phyloP scores from a whole-genome alignment of 345 rosid species.

The Carallia brachiata region DNA sequence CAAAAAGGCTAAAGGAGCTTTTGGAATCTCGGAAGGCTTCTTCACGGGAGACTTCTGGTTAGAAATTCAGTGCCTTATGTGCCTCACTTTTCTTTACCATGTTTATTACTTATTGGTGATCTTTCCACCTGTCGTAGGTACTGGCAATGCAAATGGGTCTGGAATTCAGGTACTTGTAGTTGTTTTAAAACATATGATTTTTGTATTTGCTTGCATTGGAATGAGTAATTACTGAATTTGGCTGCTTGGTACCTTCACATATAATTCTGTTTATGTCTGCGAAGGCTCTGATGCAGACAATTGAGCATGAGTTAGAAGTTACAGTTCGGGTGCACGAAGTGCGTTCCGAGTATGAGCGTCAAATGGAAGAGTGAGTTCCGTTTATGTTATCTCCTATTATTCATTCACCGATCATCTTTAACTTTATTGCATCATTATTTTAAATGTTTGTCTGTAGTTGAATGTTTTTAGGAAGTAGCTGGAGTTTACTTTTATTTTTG shows the following conservation, averaged over 20 bases:
- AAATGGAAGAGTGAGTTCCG: slow-evolving; percentile 84
- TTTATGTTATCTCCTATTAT: slow-evolving; percentile 2
- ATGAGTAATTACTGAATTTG: neutral
- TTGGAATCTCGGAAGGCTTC: slow-evolving; percentile 81
- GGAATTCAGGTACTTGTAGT: slow-evolving; percentile 71
- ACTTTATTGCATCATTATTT: neutral
- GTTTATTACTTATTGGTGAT: slow-evolving; percentile 14
- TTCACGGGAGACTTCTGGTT: slow-evolving; percentile 58
- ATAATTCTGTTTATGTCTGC: slow-evolving; percentile 13
- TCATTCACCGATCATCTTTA: neutral
- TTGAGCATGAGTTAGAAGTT: slow-evolving; percentile 98
- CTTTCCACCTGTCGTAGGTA: slow-evolving; percentile 34
- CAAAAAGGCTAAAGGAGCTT: slow-evolving; percentile 90
- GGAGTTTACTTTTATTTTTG: neutral
- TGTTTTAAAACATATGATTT: neutral
- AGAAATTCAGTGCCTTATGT: slow-evolving; percentile 20
- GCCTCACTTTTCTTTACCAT: slow-evolving; percentile 12
- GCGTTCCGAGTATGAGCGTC: slow-evolving; percentile 84
- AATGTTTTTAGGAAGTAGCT: neutral
- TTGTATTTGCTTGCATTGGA: slow-evolving; percentile 10
- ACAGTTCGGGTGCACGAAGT: slow-evolving; percentile 90
- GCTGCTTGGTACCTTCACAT: neutral
- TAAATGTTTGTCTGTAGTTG: neutral
- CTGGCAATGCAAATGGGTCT: slow-evolving; percentile 59
- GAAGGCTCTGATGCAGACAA: slow-evolving; percentile 81